Evolutionary conservation across 176 grass and related monocot genomes (phyloP).

Genomic region (Hordeum marinum): DNA sequence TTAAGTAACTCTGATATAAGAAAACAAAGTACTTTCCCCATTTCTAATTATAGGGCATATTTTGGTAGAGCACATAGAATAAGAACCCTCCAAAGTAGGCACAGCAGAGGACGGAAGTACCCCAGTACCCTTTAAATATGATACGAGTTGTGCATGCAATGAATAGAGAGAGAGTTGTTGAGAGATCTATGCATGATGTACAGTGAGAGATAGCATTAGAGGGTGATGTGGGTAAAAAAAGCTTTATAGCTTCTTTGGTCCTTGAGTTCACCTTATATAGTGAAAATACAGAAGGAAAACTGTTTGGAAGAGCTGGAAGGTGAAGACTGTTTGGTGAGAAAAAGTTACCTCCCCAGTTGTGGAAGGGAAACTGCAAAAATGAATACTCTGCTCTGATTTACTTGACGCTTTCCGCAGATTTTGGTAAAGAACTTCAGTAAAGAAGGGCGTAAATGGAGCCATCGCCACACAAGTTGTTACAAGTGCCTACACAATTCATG

Average conservation of each 20-base stretch:
- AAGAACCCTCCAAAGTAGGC: background rate
- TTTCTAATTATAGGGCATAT: background rate
- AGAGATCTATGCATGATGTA: no score
- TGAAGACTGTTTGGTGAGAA: background rate
- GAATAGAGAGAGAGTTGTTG: no score
- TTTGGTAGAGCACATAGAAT: background rate
- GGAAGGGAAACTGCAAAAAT: conserved; percentile 90
- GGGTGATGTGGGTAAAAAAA: background rate
- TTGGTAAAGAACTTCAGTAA: conserved; percentile 97
- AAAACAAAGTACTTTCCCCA: background rate
- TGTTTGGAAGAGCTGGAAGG: background rate
- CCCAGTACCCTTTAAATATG: background rate
- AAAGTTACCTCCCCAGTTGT: conserved; percentile 67
- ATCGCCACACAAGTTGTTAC: conserved; percentile 83
- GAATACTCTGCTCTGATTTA: conserved; percentile 79
- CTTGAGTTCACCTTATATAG: background rate
- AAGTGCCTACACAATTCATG: conserved; percentile 67
- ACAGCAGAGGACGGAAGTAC: no score
- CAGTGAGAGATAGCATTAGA: no score
- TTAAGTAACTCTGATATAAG: conserved; percentile 5
- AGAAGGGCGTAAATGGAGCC: conserved; percentile 99
- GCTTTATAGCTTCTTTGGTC: background rate
- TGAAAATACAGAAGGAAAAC: background rate
- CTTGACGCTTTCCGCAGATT: conserved; percentile 78
- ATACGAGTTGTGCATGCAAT: no score